Base-by-base conservation (phyloP, 768 basidiomycete species). In the Rhizopogon rudus region DNA sequence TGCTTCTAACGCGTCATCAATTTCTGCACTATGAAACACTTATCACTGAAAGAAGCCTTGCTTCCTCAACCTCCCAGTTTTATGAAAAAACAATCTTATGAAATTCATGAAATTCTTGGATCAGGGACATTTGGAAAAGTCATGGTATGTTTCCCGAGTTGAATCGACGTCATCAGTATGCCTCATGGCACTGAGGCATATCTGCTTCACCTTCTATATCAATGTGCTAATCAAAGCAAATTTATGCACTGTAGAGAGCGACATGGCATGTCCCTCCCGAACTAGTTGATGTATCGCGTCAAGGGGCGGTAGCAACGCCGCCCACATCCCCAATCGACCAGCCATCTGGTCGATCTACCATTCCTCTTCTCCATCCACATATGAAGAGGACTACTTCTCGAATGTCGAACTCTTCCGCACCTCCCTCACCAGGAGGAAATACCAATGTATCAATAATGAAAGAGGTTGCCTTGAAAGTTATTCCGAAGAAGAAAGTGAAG, bases 401-500 rank as follows among this genome's bases (percentile, higher is more conserved):
- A 37, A 52, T 60, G 35, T 57, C 60, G 16, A 62, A 57, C 25
- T 63, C 71, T 35, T 56, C 67, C 13, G 56, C 61, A 17, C 48
- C 60, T 1, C 70, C 74, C 5, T 56, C 57, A n/a, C 51, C 57
- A 10, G 43, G 31, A 17, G 53, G 53, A 25, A 57, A 54, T 16
- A 44, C 57, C 40, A 60, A 69, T 57, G 52, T 60, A 3, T 70
- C 74, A 2, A 62, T 81, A 14, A 80, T 74, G 14, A 86, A 90
- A 65, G 87, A 90, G 5, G 91, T 93, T 2, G 91, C 91, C 5
- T 72, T 89, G 61, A 97, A 97, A 73, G 81, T 95, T 56, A 97
- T 99, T 54, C 80, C 89, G 5, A 98, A 98, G 81, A 95, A 96
- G 74, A 91, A 91, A 63, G 92, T 97, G 52, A 93, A 93, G 68